phyloP scores from a whole-genome alignment of 2,329 filamentous ascomycete species.

The Dothidotthia symphoricarpi region DNA sequence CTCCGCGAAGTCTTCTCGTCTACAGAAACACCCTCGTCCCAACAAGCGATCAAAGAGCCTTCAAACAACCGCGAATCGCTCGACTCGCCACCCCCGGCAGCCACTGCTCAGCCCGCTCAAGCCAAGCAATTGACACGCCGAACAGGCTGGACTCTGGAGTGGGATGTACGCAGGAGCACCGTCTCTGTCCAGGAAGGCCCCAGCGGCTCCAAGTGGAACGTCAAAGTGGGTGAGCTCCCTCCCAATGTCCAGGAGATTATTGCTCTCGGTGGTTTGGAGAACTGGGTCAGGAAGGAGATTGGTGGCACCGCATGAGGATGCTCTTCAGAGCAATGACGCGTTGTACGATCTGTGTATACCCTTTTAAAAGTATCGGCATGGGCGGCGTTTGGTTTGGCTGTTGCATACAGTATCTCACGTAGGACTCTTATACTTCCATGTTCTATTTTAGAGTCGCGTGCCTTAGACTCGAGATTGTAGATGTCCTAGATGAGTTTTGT shows the following conservation, averaged over 20 bases:
- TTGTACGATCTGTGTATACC: constrained; percentile 19
- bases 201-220: constrained; percentile 66
- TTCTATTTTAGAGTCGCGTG: too few relatives aligned
- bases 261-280: constrained; percentile 68
- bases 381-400: constrained; percentile 8
- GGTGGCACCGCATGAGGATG: constrained; percentile 26
- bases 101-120: constrained; percentile 40
- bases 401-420: too few relatives aligned
- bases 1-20: constrained; percentile 61
- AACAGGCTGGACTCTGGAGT: constrained; percentile 79
- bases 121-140: constrained; percentile 64
- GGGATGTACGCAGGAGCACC: constrained; percentile 73
- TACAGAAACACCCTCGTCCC: constrained; percentile 19
- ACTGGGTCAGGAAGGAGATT: constrained; percentile 76
- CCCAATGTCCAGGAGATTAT: constrained; percentile 72
- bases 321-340: neutral
- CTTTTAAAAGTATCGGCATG: constrained; percentile 15
- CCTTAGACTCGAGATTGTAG: too few relatives aligned
- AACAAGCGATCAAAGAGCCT: constrained; percentile 52
- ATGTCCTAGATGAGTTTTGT: too few relatives aligned
- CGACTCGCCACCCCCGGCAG: constrained; percentile 48
- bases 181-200: constrained; percentile 70
- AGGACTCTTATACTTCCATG: too few relatives aligned
- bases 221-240: constrained; percentile 80
- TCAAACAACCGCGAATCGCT: constrained; percentile 51